Base-by-base conservation (phyloP, 1,139 yeast genomes). In the Arxiozyma slooffiae region DNA sequence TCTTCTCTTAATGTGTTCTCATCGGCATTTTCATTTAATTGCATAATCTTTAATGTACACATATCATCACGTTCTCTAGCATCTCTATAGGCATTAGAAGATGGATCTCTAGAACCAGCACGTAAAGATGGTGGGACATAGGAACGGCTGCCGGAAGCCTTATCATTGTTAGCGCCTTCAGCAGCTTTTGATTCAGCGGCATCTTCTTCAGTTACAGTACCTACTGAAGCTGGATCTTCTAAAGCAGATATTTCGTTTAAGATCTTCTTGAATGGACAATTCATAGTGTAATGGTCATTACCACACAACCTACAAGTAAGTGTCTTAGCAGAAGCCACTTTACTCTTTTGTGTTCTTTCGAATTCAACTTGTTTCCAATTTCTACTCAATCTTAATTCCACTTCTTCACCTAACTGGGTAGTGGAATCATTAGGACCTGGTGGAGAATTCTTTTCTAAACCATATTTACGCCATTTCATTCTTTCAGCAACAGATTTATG, bases 211-310 rank as follows among this genome's bases (percentile, higher is more conserved):
- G 46, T 41, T 60, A 67, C 20, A 63, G 59, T 38, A 17, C 62
- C 66, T 41, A 68, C 70, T 17, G 72, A 64, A 49, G 71, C 70
- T 36, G 69, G 64, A 42, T 66, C 69, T 44, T 69, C 71, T 48
- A 70, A 70, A 6, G 73, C 69, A 38, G 73, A 73, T 49, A 70
- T 71, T 53, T 72, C 72, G 49, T 90, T 94, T 69, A 92, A 76
- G 43, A 94, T 85, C 63, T 85, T 95, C 73, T 86, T 90, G 78
- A 82, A 88, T 58, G 98, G 98, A 85, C 99, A 92, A 73, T 85
- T 83, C 67, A 90, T 75, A 41, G 97, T 86, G 79, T 83, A 88
- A 77, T 92, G 99, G 60, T 82, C 85, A 65, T 96, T 97, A 57
- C 85, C 84, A 84, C 99, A 92, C 53, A 79, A 75, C 79, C 97